phyloP scores from a whole-genome alignment of 2,329 filamentous ascomycete species.

The Sarocladiaceae sp. region DNA sequence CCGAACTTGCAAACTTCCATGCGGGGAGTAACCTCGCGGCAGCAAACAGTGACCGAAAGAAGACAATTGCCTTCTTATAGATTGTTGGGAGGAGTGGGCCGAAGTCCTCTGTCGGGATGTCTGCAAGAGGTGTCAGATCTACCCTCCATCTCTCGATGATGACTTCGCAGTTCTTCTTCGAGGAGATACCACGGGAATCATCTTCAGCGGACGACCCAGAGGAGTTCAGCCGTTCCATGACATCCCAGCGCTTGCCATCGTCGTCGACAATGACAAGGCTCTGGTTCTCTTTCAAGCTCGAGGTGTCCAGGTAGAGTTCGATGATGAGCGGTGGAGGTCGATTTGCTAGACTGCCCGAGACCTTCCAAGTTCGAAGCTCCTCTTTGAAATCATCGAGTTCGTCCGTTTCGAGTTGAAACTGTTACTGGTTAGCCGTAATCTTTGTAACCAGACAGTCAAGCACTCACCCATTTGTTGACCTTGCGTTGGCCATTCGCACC shows the following conservation, averaged over 20 bases:
- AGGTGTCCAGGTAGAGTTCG: conserved; percentile 83
- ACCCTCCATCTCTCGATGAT: conserved; percentile 89
- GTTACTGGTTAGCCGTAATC: conserved; percentile 16
- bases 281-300: conserved; percentile 75
- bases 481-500: conserved; percentile 44
- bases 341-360: conserved; percentile 70
- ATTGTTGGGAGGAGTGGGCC: conserved; percentile 70
- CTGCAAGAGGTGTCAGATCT: conserved; percentile 56
- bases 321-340: conserved; percentile 81
- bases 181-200: conserved; percentile 32
- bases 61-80: conserved; percentile 95
- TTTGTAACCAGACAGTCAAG: neutral
- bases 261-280: conserved; percentile 86
- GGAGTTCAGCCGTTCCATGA: conserved; percentile 72
- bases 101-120: conserved; percentile 56
- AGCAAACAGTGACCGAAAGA: conserved; percentile 85
- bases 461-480: conserved; percentile 81
- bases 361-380: conserved; percentile 77
- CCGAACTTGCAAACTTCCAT: conserved; percentile 76
- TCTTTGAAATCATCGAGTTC: conserved; percentile 86
- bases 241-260: conserved; percentile 88
- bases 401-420: conserved; percentile 95
- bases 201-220: conserved; percentile 51
- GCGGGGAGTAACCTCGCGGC: conserved; percentile 78
- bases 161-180: conserved; percentile 64